A percentile compares a stretch with the other conserved stretches of the same genome.
phyloP scores from a whole-genome alignment of 352 stramenopile species.

The Globisporangium heterothallicum region DNA sequence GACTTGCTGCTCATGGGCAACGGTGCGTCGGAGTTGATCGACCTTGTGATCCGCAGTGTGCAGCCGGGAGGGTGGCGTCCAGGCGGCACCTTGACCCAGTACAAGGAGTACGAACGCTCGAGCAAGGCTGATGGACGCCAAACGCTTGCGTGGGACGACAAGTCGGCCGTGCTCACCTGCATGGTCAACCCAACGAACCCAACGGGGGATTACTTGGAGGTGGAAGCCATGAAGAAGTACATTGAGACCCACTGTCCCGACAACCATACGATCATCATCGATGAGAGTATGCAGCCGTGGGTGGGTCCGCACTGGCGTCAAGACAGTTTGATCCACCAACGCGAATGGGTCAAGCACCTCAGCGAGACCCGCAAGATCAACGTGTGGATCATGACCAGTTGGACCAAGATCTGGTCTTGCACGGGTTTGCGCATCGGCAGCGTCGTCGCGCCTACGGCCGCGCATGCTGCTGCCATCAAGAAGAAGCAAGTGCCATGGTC shows the following conservation, averaged over 20 bases:
- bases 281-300: conserved; percentile 91
- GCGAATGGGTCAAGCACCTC: conserved; percentile 74
- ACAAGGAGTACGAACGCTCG: conserved; percentile 87
- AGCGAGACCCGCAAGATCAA: conserved; percentile 74
- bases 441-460: conserved; percentile 76
- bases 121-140: conserved; percentile 75
- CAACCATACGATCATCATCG: conserved; percentile 88
- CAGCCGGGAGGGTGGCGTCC: conserved; percentile 63
- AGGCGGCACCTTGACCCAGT: conserved; percentile 69
- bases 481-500: conserved; percentile 90
- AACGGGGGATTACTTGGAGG: conserved; percentile 83
- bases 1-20: conserved; percentile 80
- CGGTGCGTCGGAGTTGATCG: conserved; percentile 80
- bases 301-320: conserved; percentile 76
- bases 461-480: conserved; percentile 81
- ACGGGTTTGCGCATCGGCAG: conserved; percentile 85
- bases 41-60: conserved; percentile 86
- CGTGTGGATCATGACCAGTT: conserved; percentile 90
- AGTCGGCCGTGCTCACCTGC: conserved; percentile 69
- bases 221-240: conserved; percentile 83
- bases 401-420: conserved; percentile 92
- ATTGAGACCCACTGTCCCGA: conserved; percentile 79
- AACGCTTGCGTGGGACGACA: conserved; percentile 74
- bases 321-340: conserved; percentile 85
- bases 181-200: conserved; percentile 89